Evolutionary conservation across 139 green algal genomes (phyloP).

Genomic region (Volvox africanus): DNA sequence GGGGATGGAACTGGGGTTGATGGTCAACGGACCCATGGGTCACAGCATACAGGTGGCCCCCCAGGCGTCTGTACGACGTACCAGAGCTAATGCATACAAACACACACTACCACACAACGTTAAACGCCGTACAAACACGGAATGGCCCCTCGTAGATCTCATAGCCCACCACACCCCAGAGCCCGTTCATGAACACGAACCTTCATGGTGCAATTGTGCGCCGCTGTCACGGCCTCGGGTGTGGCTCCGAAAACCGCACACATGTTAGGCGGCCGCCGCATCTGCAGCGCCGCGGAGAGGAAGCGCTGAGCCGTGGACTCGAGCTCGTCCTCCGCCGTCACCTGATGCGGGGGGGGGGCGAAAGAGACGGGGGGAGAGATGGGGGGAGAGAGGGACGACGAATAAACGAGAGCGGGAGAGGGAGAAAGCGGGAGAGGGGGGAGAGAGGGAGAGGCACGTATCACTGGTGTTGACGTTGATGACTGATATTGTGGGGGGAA

Average conservation of each 20-base stretch:
- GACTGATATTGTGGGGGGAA: too few relatives aligned
- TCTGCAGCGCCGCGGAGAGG: conserved; percentile 87
- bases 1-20: not conserved
- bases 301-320: conserved; percentile 83
- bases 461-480: too few relatives aligned
- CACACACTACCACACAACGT: not conserved
- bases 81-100: too few relatives aligned
- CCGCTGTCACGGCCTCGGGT: conserved; percentile 80
- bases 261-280: conserved; percentile 83
- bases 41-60: too few relatives aligned
- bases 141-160: not conserved
- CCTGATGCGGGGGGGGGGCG: not conserved
- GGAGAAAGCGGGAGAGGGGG: too few relatives aligned
- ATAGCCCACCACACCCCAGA: not conserved
- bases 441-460: too few relatives aligned
- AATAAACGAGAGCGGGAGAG: too few relatives aligned
- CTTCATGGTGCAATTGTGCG: conserved; percentile 95
- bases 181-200: not conserved
- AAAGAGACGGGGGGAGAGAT: not conserved
- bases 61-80: too few relatives aligned
- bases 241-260: conserved; percentile 86
- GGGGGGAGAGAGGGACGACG: not conserved
- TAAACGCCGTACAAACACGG: not conserved
- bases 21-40: too few relatives aligned
- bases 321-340: conserved; percentile 78